A percentile compares a stretch with the other conserved stretches of the same genome.
Evolutionary conservation across 2,329 filamentous ascomycete genomes (phyloP).

Genomic region (Aspergillus sp.): DNA sequence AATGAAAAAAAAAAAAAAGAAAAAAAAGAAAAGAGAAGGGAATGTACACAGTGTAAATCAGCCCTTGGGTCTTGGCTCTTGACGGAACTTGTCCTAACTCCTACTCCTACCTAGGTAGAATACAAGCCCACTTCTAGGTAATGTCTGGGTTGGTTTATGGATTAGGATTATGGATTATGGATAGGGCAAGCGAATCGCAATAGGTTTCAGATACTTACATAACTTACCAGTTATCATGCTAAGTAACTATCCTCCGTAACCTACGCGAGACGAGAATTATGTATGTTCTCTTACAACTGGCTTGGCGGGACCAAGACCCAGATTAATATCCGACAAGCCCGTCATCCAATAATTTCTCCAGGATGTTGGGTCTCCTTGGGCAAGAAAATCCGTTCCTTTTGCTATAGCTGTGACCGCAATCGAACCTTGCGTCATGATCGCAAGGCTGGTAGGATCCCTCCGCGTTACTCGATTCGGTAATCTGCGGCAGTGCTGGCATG

Average conservation of each 20-base stretch:
- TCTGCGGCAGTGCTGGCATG: background rate
- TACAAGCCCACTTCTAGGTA: background rate
- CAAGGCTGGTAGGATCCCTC: conserved; percentile 3
- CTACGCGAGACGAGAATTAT: background rate
- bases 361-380: background rate
- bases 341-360: background rate
- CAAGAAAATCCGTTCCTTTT: background rate
- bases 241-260: too few species aligned
- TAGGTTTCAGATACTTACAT: background rate
- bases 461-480: background rate
- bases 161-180: background rate
- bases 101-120: background rate
- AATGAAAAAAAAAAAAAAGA: too few species aligned
- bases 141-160: too few species aligned
- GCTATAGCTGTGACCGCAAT: background rate
- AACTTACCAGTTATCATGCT: too few species aligned
- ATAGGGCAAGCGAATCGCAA: background rate
- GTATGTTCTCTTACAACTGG: background rate
- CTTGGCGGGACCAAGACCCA: conserved; percentile 1
- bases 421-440: conserved; percentile 11
- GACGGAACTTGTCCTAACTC: background rate
- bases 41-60: conserved; percentile 5
- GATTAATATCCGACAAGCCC: conserved; percentile 11
- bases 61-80: background rate
- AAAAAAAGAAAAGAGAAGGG: background rate